Percentiles rank a stretch among this genome's conserved stretches.
Evolutionary conservation across 805 yeast genomes (phyloP).

Genomic region (Wickerhamomyces rabaulensis): DNA sequence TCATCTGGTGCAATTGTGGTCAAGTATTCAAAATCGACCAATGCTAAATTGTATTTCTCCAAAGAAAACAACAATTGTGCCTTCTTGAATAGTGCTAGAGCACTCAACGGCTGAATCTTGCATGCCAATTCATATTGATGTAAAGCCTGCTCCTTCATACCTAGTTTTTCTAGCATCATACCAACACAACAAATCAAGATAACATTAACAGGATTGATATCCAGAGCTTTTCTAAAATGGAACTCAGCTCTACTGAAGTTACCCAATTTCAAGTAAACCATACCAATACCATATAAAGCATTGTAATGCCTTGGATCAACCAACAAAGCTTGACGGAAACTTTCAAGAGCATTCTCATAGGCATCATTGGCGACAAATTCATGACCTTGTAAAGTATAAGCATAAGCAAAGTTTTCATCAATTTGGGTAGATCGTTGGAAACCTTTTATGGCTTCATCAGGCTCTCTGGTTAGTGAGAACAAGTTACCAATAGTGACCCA

Average conservation of each 20-base stretch:
- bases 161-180: conserved; percentile 78
- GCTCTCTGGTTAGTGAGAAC: conserved; percentile 75
- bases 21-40: conserved; percentile 67
- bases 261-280: conserved; percentile 85
- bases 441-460: conserved; percentile 85
- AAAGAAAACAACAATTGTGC: conserved; percentile 74
- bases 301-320: conserved; percentile 83
- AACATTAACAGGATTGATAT: conserved; percentile 85
- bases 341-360: conserved; percentile 79
- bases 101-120: conserved; percentile 77
- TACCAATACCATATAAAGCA: conserved; percentile 93
- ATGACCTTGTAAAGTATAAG: conserved; percentile 91
- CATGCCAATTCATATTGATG: conserved; percentile 80
- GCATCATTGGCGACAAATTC: conserved; percentile 86
- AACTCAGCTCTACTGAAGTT: conserved; percentile 78
- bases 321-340: conserved; percentile 73
- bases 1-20: conserved; percentile 86
- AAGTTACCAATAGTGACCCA: conserved; percentile 93
- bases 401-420: conserved; percentile 72
- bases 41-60: conserved; percentile 67
- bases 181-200: conserved; percentile 91
- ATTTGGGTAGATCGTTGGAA: conserved; percentile 72
- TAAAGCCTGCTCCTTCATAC: conserved; percentile 65
- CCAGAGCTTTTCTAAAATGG: conserved; percentile 81
- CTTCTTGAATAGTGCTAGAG: conserved; percentile 81